A percentile compares a stretch with the other conserved stretches of the same genome.
These are phyloP conservation scores for Zalaria obscura DNA, from an alignment of 2,329 filamentous ascomycete genomes.

Conservation along the genomic window DNA sequence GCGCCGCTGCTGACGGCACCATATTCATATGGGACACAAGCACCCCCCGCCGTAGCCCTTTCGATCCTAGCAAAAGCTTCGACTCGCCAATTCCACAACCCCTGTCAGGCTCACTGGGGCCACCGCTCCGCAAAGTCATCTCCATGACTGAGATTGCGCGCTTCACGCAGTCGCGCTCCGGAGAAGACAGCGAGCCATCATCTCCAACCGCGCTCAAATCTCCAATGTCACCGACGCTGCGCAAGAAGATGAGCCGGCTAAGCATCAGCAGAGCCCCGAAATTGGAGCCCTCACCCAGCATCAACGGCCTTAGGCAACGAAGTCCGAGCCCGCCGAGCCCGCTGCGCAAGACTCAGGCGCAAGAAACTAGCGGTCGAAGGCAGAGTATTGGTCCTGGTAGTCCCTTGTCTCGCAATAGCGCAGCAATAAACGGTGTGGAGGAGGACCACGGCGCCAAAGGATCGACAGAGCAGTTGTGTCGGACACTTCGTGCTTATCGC, in stretches of 20 bases:
- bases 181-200: conserved; percentile 20
- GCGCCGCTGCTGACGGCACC: conserved; percentile 35
- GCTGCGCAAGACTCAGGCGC: conserved; percentile 22
- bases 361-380: conserved; percentile 19
- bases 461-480: conserved; percentile 43
- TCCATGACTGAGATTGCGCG: conserved; percentile 79
- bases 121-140: conserved; percentile 70
- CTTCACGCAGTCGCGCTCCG: conserved; percentile 42
- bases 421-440: conserved; percentile 25
- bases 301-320: conserved; percentile 10
- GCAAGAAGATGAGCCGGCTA: conserved; percentile 40
- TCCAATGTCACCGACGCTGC: conserved; percentile 35
- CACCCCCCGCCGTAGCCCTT: conserved; percentile 2
- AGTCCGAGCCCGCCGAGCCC: conserved; percentile 15
- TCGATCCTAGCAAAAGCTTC: conserved; percentile 1
- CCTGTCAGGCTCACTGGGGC: conserved; percentile 38
- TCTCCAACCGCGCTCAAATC: conserved; percentile 29
- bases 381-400: conserved; percentile 1
- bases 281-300: conserved; percentile 16
- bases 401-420: conserved; percentile 30
- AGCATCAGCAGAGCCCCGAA: conserved; percentile 18
- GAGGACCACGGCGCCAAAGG: conserved; percentile 8
- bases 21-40: conserved; percentile 33
- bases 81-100: conserved; percentile 4
- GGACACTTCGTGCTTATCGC: conserved; percentile 42